Conservation (phyloP, 768 basidiomycete species). For the Hygrophorus pudorinus region DNA sequence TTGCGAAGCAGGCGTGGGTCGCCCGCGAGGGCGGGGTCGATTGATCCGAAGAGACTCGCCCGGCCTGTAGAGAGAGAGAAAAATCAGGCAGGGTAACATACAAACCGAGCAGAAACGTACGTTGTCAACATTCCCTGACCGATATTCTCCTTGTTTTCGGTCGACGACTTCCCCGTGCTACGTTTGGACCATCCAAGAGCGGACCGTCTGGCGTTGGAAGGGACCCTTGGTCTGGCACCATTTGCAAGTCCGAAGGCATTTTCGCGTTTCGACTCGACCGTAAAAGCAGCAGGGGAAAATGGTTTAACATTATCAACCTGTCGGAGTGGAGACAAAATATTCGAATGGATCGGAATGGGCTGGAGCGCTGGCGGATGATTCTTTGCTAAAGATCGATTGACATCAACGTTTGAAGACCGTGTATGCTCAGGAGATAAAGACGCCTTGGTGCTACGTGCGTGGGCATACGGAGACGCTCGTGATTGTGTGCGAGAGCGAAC, state of each 20-base stretch:
- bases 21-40: constrained; percentile 40
- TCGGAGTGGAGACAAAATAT: constrained; percentile 26
- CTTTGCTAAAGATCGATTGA: constrained; percentile 10
- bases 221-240: constrained; percentile 41
- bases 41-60: constrained; percentile 37
- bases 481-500: constrained; percentile 60
- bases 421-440: constrained; percentile 34
- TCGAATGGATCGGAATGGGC: constrained; percentile 32
- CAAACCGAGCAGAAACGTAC: constrained; percentile 31
- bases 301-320: constrained; percentile 30
- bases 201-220: constrained; percentile 44
- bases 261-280: constrained; percentile 28
- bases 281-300: constrained; percentile 29
- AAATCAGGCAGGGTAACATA: background rate
- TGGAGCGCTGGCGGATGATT: constrained; percentile 28
- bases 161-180: constrained; percentile 38
- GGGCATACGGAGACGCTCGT: constrained; percentile 65
- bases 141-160: constrained; percentile 48
- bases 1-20: constrained; percentile 33
- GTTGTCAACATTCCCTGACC: constrained; percentile 36
- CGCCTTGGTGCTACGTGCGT: constrained; percentile 33
- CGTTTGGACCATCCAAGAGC: constrained; percentile 60
- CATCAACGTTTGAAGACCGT: constrained; percentile 17
- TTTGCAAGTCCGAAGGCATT: constrained; percentile 23
- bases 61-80: constrained; percentile 30